Conservation (phyloP, 352 stramenopile species). For the Globisporangium parvum region DNA sequence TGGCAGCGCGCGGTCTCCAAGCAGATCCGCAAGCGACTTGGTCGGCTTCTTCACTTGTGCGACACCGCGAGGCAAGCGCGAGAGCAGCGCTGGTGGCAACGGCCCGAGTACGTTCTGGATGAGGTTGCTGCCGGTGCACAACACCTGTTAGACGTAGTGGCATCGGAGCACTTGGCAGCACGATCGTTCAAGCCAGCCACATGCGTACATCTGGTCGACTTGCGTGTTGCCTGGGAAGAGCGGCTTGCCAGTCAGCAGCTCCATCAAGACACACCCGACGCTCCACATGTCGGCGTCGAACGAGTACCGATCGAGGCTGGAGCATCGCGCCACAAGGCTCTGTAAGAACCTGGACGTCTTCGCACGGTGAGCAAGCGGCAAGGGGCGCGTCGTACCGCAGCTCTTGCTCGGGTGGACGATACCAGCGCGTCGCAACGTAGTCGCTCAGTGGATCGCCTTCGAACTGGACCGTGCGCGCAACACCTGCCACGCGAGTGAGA, state of each 20-base stretch:
- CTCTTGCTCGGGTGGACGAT: slow-evolving; percentile 76
- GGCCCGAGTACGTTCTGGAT: slow-evolving; percentile 67
- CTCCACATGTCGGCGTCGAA: slow-evolving; percentile 83
- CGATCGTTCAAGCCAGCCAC: no score
- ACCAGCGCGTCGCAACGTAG: slow-evolving; percentile 80
- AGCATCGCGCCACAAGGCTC: background rate
- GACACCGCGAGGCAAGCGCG: slow-evolving; percentile 53
- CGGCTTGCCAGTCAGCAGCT: slow-evolving; percentile 66
- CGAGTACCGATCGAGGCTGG: slow-evolving; percentile 68
- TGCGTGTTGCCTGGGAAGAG: slow-evolving; percentile 74
- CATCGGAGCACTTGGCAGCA: background rate
- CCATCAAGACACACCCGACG: slow-evolving; percentile 68
- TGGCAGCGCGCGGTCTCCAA: slow-evolving; percentile 35
- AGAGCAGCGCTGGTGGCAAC: slow-evolving; percentile 30
- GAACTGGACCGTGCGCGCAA: slow-evolving; percentile 70
- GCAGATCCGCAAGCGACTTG: slow-evolving; percentile 37
- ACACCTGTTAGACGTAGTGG: background rate
- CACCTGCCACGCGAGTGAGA: slow-evolving; percentile 21
- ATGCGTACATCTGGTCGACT: slow-evolving; percentile 68
- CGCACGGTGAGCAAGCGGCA: no score
- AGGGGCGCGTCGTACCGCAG: slow-evolving; percentile 29
- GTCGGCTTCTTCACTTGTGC: slow-evolving; percentile 24
- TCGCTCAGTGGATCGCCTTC: slow-evolving; percentile 72
- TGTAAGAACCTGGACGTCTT: background rate
- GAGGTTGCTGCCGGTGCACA: slow-evolving; percentile 37